Evolutionary conservation across 1,139 yeast genomes (phyloP).

Genomic region (Nakaseomyces delphensis): DNA sequence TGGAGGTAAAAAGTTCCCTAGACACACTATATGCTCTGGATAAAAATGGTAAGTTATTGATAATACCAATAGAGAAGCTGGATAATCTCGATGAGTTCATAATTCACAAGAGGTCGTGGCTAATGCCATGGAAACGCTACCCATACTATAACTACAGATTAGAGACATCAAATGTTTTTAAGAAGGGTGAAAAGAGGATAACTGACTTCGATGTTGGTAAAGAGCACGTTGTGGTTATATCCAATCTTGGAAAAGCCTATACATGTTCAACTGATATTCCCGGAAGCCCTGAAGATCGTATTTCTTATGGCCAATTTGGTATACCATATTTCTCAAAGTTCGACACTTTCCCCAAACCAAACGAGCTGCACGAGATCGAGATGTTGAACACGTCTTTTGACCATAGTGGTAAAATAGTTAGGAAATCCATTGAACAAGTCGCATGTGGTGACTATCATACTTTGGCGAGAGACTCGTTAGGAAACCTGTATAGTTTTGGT

Average conservation of each 20-base stretch:
- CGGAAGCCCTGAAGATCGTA: slow-evolving; percentile 19
- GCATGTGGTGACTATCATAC: slow-evolving; percentile 73
- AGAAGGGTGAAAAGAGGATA: slow-evolving; percentile 40
- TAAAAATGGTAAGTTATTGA: slow-evolving; percentile 44
- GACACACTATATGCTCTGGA: slow-evolving; percentile 52
- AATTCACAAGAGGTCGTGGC: slow-evolving; percentile 15
- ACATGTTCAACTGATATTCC: slow-evolving; percentile 48
- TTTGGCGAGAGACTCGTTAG: slow-evolving; percentile 52
- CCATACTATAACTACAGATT: slow-evolving; percentile 21
- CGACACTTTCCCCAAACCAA: slow-evolving; percentile 27
- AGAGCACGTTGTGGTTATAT: slow-evolving; percentile 55
- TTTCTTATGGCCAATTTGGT: slow-evolving; percentile 75
- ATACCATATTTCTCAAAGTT: slow-evolving; percentile 63
- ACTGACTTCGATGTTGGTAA: slow-evolving; percentile 50
- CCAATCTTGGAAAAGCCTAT: slow-evolving; percentile 55
- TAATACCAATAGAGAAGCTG: slow-evolving; percentile 37
- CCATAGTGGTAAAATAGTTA: slow-evolving; percentile 23
- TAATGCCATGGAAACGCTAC: slow-evolving; percentile 23
- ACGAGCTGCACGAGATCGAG: slow-evolving; percentile 24
- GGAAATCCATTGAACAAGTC: slow-evolving; percentile 46
- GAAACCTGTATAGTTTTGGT: slow-evolving; percentile 77
- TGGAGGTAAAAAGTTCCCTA: slow-evolving; percentile 43
- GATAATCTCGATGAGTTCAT: slow-evolving; percentile 10
- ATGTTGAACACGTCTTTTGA: slow-evolving; percentile 19
- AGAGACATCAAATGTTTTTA: slow-evolving; percentile 17